phyloP scores from a whole-genome alignment of 2,329 filamentous ascomycete species.

The Verticillium dahliae region DNA sequence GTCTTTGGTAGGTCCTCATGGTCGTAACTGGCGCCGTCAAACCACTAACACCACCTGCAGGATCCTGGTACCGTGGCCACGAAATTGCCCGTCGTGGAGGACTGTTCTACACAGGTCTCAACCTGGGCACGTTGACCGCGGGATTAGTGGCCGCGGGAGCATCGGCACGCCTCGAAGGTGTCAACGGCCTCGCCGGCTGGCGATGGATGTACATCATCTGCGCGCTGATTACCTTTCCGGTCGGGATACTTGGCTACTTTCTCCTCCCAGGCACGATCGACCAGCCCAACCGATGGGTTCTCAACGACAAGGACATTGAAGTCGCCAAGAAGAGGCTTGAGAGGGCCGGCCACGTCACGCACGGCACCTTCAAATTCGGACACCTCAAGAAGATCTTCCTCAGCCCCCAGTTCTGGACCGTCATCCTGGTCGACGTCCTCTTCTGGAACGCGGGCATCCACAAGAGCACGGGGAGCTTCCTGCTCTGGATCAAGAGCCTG shows the following conservation, averaged over 20 bases:
- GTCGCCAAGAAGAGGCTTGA: constrained; percentile 37
- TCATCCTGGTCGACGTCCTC: constrained; percentile 43
- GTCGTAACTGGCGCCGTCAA: background rate
- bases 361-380: constrained; percentile 26
- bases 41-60: constrained; percentile 13
- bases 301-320: constrained; percentile 37
- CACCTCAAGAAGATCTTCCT: constrained; percentile 25
- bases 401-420: constrained; percentile 41
- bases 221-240: constrained; percentile 46
- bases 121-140: constrained; percentile 44
- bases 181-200: constrained; percentile 40
- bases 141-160: constrained; percentile 40
- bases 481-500: constrained; percentile 53
- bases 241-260: constrained; percentile 43
- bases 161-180: constrained; percentile 30
- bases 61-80: constrained; percentile 43
- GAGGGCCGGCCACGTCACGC: constrained; percentile 32
- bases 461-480: constrained; percentile 36
- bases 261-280: constrained; percentile 43
- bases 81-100: constrained; percentile 41
- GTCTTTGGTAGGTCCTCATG: constrained; percentile 17
- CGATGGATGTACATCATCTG: constrained; percentile 51
- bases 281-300: constrained; percentile 34
- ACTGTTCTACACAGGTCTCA: constrained; percentile 42
- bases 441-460: constrained; percentile 45